Percentiles rank a stretch among this genome's conserved stretches.
Conservation (phyloP, 768 basidiomycete species). For the Royoungia palumana region DNA sequence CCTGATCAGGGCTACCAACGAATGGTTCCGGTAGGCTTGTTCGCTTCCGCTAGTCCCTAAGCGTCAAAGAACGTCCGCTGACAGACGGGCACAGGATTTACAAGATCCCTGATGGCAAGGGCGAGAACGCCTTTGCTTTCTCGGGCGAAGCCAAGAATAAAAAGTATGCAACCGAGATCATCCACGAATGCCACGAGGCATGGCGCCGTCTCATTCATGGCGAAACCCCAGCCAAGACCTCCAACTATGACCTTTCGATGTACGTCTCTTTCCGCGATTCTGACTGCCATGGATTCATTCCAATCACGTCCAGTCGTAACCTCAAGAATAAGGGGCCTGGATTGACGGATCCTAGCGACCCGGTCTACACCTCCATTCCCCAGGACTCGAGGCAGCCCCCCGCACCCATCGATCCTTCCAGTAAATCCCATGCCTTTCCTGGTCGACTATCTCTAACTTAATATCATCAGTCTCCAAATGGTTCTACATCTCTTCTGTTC, state of each 20-base stretch:
- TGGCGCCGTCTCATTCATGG: constrained; percentile 92
- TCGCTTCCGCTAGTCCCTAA: not conserved
- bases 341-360: constrained; percentile 59
- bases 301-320: constrained; percentile 59
- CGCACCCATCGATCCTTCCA: constrained; percentile 86
- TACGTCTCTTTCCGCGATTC: constrained; percentile 40
- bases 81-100: constrained; percentile 60
- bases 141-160: constrained; percentile 99
- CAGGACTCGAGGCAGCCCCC: constrained; percentile 78
- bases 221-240: constrained; percentile 69
- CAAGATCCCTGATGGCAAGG: constrained; percentile 95
- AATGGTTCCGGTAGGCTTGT: constrained; percentile 88
- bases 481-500: constrained; percentile 93
- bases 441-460: constrained; percentile 8
- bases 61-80: not conserved
- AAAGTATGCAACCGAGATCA: constrained; percentile 98
- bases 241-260: constrained; percentile 80
- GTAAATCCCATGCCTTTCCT: constrained; percentile 42
- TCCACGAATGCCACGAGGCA: constrained; percentile 97
- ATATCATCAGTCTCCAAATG: constrained; percentile 77
- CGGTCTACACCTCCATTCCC: constrained; percentile 63
- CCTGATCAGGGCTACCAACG: constrained; percentile 93
- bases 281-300: not conserved
- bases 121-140: constrained; percentile 98
- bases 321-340: constrained; percentile 71